phyloP scores from a whole-genome alignment of 1,284 basidiomycete genomes.

The Ceratobasidium sp. region DNA sequence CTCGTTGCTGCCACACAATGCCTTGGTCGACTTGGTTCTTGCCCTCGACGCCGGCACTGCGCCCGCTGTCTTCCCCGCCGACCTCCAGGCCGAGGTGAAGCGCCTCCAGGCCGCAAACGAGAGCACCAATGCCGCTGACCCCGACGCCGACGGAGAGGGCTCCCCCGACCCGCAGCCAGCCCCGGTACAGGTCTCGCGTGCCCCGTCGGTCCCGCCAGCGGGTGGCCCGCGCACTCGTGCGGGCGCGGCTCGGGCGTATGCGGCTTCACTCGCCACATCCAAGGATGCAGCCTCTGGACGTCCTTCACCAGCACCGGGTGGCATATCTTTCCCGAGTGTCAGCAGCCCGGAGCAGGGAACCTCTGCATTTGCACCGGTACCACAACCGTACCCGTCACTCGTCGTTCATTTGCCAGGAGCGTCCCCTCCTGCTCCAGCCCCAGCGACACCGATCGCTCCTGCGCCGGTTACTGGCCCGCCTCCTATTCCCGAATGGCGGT shows the following conservation, averaged over 20 bases:
- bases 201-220: conserved; percentile 25
- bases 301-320: conserved; percentile 52
- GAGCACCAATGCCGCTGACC: conserved; percentile 49
- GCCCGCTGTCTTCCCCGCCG: conserved; percentile 73
- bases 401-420: conserved; percentile 44
- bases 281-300: conserved; percentile 50
- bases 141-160: conserved; percentile 50
- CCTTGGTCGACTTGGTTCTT: conserved; percentile 80
- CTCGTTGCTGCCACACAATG: conserved; percentile 67
- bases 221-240: conserved; percentile 40
- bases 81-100: conserved; percentile 57
- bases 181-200: conserved; percentile 14
- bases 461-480: conserved; percentile 55
- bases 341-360: conserved; percentile 51
- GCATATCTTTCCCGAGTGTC: conserved; percentile 55
- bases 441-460: conserved; percentile 37
- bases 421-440: conserved; percentile 29
- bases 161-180: conserved; percentile 49
- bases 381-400: conserved; percentile 56
- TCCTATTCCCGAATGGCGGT: conserved; percentile 12
- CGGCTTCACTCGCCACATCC: conserved; percentile 45
- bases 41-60: conserved; percentile 72
- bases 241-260: conserved; percentile 47
- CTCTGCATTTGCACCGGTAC: conserved; percentile 55
- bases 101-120: conserved; percentile 20